phyloP scores from a whole-genome alignment of 805 yeast species.

The Wickerhamomyces rabaulensis region DNA sequence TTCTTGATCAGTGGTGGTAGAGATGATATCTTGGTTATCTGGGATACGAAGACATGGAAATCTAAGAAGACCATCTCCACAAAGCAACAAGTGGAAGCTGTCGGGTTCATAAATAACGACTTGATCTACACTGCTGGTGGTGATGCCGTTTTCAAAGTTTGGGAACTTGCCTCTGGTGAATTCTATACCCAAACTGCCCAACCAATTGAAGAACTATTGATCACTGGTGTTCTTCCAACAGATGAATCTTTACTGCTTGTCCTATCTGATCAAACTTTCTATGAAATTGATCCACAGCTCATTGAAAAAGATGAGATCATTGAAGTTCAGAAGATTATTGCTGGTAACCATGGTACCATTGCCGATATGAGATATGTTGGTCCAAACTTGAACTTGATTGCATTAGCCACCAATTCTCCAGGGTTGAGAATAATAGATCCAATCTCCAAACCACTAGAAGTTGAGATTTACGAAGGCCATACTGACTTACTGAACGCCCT shows the following conservation, averaged over 20 bases:
- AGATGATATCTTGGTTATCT: constrained; percentile 68
- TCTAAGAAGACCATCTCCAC: constrained; percentile 65
- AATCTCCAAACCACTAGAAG: constrained; percentile 49
- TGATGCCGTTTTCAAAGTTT: constrained; percentile 58
- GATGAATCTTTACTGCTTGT: constrained; percentile 43
- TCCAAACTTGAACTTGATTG: constrained; percentile 50
- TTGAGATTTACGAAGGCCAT: constrained; percentile 72
- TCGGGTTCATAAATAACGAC: constrained; percentile 71
- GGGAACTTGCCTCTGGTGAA: constrained; percentile 60
- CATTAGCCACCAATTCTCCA: constrained; percentile 92
- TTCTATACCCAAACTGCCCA: constrained; percentile 32
- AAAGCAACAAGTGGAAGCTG: constrained; percentile 64
- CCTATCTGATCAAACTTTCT: constrained; percentile 80
- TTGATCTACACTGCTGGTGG: constrained; percentile 82
- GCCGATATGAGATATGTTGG: constrained; percentile 84
- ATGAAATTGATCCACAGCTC: constrained; percentile 36
- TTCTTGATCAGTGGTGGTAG: constrained; percentile 79
- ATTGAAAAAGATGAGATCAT: constrained; percentile 29
- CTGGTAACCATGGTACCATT: constrained; percentile 94
- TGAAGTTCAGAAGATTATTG: constrained; percentile 50
- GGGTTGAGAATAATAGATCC: constrained; percentile 72
- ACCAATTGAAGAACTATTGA: constrained; percentile 71
- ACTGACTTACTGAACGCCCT: constrained; percentile 76
- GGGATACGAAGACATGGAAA: constrained; percentile 48
- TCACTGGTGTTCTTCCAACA: constrained; percentile 50